Percentiles rank a stretch among this genome's conserved stretches.
Evolutionary conservation across 176 grass and related monocot species (phyloP).

Genomic region (Juncus effusus): DNA sequence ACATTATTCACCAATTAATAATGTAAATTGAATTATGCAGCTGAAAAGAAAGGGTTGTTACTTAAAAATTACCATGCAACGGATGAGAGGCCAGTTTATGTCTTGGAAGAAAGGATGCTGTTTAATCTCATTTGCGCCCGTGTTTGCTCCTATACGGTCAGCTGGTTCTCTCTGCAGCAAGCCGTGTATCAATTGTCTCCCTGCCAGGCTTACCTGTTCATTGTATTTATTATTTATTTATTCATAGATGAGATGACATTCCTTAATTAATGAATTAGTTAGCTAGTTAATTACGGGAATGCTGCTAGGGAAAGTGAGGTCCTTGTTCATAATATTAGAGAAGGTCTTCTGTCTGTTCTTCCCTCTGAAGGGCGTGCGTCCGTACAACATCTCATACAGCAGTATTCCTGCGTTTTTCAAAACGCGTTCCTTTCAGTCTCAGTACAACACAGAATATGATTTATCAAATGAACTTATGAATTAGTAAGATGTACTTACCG

Average conservation of each 20-base stretch:
- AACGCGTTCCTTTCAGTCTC: not conserved
- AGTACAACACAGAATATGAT: not conserved
- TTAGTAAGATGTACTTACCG: conserved; percentile 47
- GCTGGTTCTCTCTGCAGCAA: conserved; percentile 84
- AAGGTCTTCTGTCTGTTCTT: conserved; percentile 96
- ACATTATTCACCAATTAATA: conserved; percentile 29
- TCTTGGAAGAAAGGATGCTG: conserved; percentile 75
- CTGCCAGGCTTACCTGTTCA: conserved; percentile 73
- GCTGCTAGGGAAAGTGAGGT: conserved; percentile 90
- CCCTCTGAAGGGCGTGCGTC: conserved; percentile 94
- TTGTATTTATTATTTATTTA: conserved; percentile 1
- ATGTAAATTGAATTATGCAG: conserved; percentile 7
- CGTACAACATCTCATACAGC: conserved; percentile 97
- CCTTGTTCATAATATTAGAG: conserved; percentile 83
- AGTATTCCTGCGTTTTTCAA: conserved; percentile 67
- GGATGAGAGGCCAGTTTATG: conserved; percentile 89
- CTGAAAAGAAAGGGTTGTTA: conserved; percentile 25
- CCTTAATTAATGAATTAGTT: conserved; percentile 7
- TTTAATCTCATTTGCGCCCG: conserved; percentile 93
- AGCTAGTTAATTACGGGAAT: conserved; percentile 61
- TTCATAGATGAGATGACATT: not conserved
- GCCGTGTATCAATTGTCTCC: conserved; percentile 79
- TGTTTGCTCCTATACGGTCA: conserved; percentile 63
- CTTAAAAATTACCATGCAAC: conserved; percentile 68
- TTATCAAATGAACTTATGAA: not conserved